These are phyloP conservation scores for Suhomyces anneliseae DNA, from an alignment of 1,139 yeast genomes.

Conservation along the genomic window DNA sequence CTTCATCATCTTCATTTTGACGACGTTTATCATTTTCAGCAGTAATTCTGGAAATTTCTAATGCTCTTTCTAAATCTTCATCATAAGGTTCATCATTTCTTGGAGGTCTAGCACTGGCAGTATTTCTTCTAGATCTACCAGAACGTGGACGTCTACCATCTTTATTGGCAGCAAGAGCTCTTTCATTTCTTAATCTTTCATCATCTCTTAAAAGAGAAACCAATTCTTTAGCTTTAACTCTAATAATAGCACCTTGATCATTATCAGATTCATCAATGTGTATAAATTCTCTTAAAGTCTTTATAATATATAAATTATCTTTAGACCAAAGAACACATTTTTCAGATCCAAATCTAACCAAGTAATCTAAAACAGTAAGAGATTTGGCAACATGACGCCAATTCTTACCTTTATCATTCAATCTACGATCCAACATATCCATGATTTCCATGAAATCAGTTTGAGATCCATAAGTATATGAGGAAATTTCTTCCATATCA, in stretches of 20 bases:
- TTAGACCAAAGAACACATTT: conserved; percentile 93
- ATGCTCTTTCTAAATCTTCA: conserved; percentile 79
- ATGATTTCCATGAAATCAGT: conserved; percentile 85
- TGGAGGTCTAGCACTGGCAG: conserved; percentile 14
- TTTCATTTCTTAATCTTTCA: conserved; percentile 75
- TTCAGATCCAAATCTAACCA: conserved; percentile 86
- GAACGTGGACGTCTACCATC: conserved; percentile 23
- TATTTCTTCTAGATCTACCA: conserved; percentile 20
- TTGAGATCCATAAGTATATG: conserved; percentile 65
- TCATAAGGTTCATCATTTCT: conserved; percentile 54
- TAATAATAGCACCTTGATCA: conserved; percentile 87
- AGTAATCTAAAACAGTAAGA: conserved; percentile 81
- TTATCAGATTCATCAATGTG: conserved; percentile 75
- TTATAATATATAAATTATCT: conserved; percentile 85
- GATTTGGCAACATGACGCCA: conserved; percentile 98
- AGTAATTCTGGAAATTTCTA: conserved; percentile 77
- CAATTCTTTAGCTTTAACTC: conserved; percentile 91
- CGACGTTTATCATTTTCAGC: conserved; percentile 71
- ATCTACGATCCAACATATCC: conserved; percentile 93
- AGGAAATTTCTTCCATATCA: conserved; percentile 84
- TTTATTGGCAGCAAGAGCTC: conserved; percentile 44
- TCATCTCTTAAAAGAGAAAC: conserved; percentile 79
- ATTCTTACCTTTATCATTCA: conserved; percentile 95
- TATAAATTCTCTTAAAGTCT: conserved; percentile 88
- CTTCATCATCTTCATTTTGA: conserved; percentile 45